Evolutionary conservation across 192 early-diverging fungal species (phyloP), one percentile per base, ranked within the genome.

Genomic region (Pecoramyces ruminantium): DNA sequence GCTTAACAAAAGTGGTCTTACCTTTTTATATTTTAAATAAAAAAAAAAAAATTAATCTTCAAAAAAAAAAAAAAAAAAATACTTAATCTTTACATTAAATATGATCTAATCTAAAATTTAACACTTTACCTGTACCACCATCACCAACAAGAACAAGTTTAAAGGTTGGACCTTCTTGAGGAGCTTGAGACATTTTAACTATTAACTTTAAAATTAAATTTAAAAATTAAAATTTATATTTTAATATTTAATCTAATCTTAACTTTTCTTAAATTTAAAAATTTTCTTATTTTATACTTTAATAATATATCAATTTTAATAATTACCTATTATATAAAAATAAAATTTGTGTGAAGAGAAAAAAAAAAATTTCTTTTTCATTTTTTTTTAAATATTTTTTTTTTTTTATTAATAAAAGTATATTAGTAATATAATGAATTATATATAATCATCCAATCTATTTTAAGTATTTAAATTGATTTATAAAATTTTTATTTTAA

Each of bases 1-100:
- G 96, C 92, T 99, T 99, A 83, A 99, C 98, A 85, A 99, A 99
- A 83, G 98, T 99, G 82, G 98, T 99, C 91, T 99, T 99, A 67
- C 51, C 51, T 67, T n/a, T n/a, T 25, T 67, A 14, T 39, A 13
- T 1, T 39, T 34, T 34, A 34, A 6, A 34, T 34, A 11, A 34
- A 34, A 34, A 34, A n/a, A n/a, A n/a, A n/a, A n/a, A n/a, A n/a
- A n/a, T n/a, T n/a, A n/a, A n/a, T n/a, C n/a, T n/a, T n/a, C n/a
- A n/a, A n/a, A n/a, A n/a, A n/a, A n/a, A n/a, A n/a, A n/a, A n/a
- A n/a, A n/a, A n/a, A n/a, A n/a, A n/a, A n/a, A n/a, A n/a, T n/a
- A n/a, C n/a, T n/a, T n/a, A n/a, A n/a, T n/a, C n/a, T n/a, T n/a
- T n/a, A n/a, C n/a, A n/a, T n/a, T n/a, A n/a, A n/a, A n/a, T n/a